These are phyloP conservation scores for Crassisporium funariophilum DNA, from an alignment of 768 basidiomycete species.

Conservation along the genomic window DNA sequence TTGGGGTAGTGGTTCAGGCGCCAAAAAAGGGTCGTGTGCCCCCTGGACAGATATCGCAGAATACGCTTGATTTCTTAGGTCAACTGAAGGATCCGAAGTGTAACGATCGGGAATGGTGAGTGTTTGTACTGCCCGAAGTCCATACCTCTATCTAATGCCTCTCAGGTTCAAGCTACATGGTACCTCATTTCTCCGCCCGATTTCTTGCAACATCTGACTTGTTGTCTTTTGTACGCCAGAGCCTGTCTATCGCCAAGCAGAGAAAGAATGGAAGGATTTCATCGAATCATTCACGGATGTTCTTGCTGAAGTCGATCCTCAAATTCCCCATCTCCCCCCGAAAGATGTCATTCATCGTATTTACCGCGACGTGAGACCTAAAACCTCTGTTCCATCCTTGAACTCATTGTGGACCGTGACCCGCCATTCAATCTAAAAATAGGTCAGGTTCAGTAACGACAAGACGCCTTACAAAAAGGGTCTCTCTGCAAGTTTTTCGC, in stretches of 20 bases:
- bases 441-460: slow-evolving; percentile 91
- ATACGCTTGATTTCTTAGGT: slow-evolving; percentile 77
- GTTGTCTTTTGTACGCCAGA: slow-evolving; percentile 44
- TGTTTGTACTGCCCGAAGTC: neutral
- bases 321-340: slow-evolving; percentile 86
- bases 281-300: slow-evolving; percentile 69
- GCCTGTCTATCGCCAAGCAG: slow-evolving; percentile 77
- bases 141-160: neutral
- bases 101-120: slow-evolving; percentile 84
- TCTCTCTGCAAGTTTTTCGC: slow-evolving; percentile 82
- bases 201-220: neutral
- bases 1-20: slow-evolving; percentile 78
- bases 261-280: slow-evolving; percentile 89
- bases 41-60: slow-evolving; percentile 82
- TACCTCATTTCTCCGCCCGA: slow-evolving; percentile 27
- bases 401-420: too few relatives aligned
- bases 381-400: slow-evolving; percentile 5
- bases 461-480: slow-evolving; percentile 94
- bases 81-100: slow-evolving; percentile 72
- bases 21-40: slow-evolving; percentile 86
- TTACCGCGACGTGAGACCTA: slow-evolving; percentile 74
- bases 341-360: slow-evolving; percentile 93
- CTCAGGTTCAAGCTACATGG: slow-evolving; percentile 85
- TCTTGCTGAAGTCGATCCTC: slow-evolving; percentile 72
- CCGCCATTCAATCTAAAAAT: neutral